These are phyloP conservation scores for Neophaeococcomyces aloes DNA, from an alignment of 2,329 filamentous ascomycete genomes.

Conservation along the genomic window DNA sequence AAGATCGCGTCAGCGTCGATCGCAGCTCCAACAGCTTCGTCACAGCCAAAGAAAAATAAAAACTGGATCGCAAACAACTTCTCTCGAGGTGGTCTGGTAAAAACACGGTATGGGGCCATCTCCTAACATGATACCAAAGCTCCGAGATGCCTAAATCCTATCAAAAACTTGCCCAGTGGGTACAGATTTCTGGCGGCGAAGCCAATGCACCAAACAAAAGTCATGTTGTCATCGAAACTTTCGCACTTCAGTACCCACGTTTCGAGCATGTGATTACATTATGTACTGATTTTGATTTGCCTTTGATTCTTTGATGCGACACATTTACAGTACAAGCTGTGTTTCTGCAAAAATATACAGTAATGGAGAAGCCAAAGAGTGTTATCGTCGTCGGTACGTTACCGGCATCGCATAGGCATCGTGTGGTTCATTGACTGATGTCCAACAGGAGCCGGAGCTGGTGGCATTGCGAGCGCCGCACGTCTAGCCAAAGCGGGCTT, in stretches of 20 bases:
- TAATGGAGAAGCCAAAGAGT: slow-evolving; percentile 31
- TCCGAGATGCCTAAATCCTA: background rate
- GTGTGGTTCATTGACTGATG: background rate
- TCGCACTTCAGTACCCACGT: background rate
- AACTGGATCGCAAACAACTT: background rate
- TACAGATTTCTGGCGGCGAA: background rate
- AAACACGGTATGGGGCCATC: background rate
- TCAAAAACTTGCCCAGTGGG: no score
- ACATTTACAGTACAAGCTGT: background rate
- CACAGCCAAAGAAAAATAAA: no score
- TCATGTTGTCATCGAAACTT: slow-evolving; percentile 20
- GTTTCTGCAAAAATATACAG: background rate
- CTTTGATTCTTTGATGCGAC: background rate
- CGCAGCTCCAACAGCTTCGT: background rate
- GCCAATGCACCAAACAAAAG: slow-evolving; percentile 9
- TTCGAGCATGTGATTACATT: slow-evolving; percentile 11
- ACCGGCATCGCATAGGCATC: background rate
- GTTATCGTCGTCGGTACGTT: slow-evolving; percentile 45
- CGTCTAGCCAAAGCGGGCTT: slow-evolving; percentile 61
- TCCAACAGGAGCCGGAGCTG: slow-evolving; percentile 54
- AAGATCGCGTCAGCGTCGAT: background rate
- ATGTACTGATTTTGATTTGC: background rate
- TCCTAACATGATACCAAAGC: background rate
- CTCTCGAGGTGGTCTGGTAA: background rate
- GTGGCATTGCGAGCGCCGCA: slow-evolving; percentile 61